Base-by-base conservation (phyloP, 2,329 filamentous ascomycete species). In the Colletotrichum brevisporum region DNA sequence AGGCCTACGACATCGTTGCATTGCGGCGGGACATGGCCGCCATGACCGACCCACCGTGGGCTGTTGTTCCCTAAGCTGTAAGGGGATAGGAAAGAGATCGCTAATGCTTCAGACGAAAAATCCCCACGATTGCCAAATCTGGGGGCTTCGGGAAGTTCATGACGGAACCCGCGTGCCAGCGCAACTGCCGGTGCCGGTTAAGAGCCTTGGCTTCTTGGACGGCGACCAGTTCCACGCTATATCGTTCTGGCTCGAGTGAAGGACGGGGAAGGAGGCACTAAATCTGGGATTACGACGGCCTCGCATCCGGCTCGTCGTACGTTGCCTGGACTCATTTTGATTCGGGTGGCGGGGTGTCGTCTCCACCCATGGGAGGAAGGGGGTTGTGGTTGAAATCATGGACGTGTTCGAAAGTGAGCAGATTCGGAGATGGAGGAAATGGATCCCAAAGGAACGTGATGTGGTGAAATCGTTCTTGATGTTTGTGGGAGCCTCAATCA, bases 291-390 rank as follows among this genome's bases (percentile, higher is more conserved):
- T 41, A 27, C 48, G 51, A 62, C 3, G 39, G 45, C 43, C 27
- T 62, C 57, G 57, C 31, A 6, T 16, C 15, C 36, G 18, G 9
- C 41, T 12, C 27, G 15, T 55, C 57, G 41, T 66, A 56, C 31
- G 50, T 62, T 62, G 18, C 57, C 57, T 66, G 63, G 58, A 55
- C 41, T 62, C 41, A 55, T 62, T 55, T 55, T 63, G 57, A 61
- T 54, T 55, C 63, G 50, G 63, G 56, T 50, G 26, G 64, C 45
- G 52, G 58, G 64, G 59, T 36, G 8, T 31, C 5, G 8, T 10
- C 31, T 10, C 31, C 31, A 36, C 31, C 5, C 31, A 50, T n/a
- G 47, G 47, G 18, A 50, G 47, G 24, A 8, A 50, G 50, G 50
- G 50, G 26, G 18, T 21, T 50, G n/a, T 24, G 9, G 48, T 51